A percentile compares a stretch with the other conserved stretches of the same genome.
Conservation (phyloP, 2,329 filamentous ascomycete species). For the Penicillium sclerotigenum region DNA sequence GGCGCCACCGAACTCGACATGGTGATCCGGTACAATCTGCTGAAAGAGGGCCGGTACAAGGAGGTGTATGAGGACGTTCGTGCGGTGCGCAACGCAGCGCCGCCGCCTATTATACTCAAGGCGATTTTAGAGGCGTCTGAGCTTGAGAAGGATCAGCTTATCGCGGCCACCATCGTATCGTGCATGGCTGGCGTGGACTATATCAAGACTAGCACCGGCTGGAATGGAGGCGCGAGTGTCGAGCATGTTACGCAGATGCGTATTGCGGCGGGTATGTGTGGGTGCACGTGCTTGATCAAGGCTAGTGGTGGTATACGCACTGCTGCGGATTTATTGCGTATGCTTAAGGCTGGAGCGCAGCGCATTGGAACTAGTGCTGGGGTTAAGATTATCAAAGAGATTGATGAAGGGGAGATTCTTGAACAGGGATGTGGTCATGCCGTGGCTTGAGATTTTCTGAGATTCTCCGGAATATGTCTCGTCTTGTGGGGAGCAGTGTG, state of each 20-base stretch:
- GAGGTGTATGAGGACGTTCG: constrained; percentile 54
- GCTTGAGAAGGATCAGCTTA: constrained; percentile 48
- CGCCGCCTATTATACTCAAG: constrained; percentile 47
- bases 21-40: constrained; percentile 54
- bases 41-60: constrained; percentile 47
- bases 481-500: background rate
- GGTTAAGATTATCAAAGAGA: constrained; percentile 53
- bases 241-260: constrained; percentile 56
- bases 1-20: constrained; percentile 59
- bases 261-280: constrained; percentile 46
- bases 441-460: constrained; percentile 3
- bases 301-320: constrained; percentile 57
- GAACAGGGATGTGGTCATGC: constrained; percentile 21
- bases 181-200: constrained; percentile 55
- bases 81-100: constrained; percentile 50
- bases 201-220: constrained; percentile 61
- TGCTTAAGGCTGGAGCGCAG: constrained; percentile 56
- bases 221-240: constrained; percentile 54
- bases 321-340: constrained; percentile 49
- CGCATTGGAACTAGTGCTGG: constrained; percentile 57
- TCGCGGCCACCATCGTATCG: constrained; percentile 53
- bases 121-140: constrained; percentile 60
- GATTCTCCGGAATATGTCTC: background rate
- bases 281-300: constrained; percentile 51
- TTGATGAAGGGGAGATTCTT: constrained; percentile 21